phyloP scores from a whole-genome alignment of 768 basidiomycete genomes.

The Agrocybe pediades region DNA sequence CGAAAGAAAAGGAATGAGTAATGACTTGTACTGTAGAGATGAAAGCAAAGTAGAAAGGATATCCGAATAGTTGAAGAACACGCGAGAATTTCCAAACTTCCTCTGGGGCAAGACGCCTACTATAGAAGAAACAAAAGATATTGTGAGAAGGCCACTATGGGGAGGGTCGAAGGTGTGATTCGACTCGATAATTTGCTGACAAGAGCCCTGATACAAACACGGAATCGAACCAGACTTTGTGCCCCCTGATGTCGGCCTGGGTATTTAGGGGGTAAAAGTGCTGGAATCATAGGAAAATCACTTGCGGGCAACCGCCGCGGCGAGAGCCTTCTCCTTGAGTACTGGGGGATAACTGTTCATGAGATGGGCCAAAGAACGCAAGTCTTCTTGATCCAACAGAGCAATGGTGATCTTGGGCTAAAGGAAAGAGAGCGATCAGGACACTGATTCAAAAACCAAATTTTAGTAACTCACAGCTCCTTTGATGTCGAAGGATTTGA shows the following conservation, averaged over 20 bases:
- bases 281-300: constrained; percentile 13
- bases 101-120: too few species aligned
- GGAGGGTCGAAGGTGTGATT: neutral
- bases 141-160: neutral
- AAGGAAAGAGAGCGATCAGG: neutral
- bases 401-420: constrained; percentile 85
- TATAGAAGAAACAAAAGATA: neutral
- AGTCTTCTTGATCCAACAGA: constrained; percentile 83
- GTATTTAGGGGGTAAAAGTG: neutral
- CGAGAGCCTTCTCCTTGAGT: constrained; percentile 73
- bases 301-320: constrained; percentile 28
- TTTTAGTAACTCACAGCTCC: constrained; percentile 55
- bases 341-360: constrained; percentile 86
- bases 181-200: too few species aligned
- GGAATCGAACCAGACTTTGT: too few species aligned
- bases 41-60: constrained; percentile 1
- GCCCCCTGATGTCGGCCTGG: too few species aligned
- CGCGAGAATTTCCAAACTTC: neutral
- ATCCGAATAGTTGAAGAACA: neutral
- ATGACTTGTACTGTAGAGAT: constrained; percentile 7
- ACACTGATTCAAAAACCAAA: neutral
- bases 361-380: constrained; percentile 80
- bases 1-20: constrained; percentile 1
- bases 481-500: constrained; percentile 85
- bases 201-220: too few species aligned